phyloP scores from a whole-genome alignment of 441 rosid species.

The Corymbia citriodora region DNA sequence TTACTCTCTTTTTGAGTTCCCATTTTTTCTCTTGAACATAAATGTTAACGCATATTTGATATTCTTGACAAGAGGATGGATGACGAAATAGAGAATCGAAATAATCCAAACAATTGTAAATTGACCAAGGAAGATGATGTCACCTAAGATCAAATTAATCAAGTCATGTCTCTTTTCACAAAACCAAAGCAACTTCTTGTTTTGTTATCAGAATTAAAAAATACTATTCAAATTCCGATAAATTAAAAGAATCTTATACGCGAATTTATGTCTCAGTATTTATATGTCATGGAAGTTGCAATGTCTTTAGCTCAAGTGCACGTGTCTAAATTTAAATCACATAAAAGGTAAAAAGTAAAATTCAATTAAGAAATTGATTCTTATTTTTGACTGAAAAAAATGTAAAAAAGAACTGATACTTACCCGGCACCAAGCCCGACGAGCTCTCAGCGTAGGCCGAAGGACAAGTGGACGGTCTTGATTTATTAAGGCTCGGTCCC shows the following conservation, averaged over 20 bases:
- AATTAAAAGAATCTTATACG: not conserved
- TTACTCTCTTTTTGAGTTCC: not conserved
- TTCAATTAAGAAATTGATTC: not conserved
- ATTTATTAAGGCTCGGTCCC: slow-evolving; percentile 1
- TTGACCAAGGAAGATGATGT: not conserved
- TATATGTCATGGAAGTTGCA: not conserved
- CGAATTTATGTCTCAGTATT: not conserved
- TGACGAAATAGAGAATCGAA: not conserved
- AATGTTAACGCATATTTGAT: not conserved
- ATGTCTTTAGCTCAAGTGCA: not conserved
- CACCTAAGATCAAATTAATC: not conserved
- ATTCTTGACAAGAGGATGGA: not conserved
- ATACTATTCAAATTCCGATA: not conserved
- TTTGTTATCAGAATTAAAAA: not conserved
- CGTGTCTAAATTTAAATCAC: not conserved
- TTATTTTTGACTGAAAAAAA: not conserved
- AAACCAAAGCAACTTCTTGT: too few species aligned
- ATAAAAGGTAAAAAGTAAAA: not conserved
- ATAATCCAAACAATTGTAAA: not conserved
- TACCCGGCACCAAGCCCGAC: slow-evolving; percentile 21
- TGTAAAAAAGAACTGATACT: not conserved
- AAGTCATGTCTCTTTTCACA: not conserved
- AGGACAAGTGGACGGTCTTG: not conserved
- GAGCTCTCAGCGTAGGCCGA: not conserved
- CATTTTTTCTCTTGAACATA: not conserved